Conservation (phyloP, 495 filamentous ascomycete species). For the Daldinia concentrica region DNA sequence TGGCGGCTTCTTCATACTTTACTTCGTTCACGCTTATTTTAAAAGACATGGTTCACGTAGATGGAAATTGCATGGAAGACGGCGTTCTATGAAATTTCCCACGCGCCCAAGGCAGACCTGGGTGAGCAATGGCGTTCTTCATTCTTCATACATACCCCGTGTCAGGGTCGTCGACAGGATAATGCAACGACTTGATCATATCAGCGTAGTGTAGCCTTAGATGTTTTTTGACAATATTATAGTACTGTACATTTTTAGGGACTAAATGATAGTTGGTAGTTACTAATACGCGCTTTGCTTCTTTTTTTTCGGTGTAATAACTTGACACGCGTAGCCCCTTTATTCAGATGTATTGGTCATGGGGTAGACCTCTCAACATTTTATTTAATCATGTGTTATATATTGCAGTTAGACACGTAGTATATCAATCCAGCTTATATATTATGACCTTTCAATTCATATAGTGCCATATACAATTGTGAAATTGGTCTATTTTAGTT, state of each 20-base stretch:
- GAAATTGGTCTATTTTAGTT: too few species aligned
- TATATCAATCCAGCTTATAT: too few species aligned
- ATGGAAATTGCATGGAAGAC: constrained; percentile 42
- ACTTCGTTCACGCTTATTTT: constrained; percentile 6
- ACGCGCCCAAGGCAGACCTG: constrained; percentile 9
- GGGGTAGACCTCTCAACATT: background rate
- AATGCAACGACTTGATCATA: constrained; percentile 8
- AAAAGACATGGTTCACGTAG: constrained; percentile 31
- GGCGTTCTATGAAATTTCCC: constrained; percentile 32
- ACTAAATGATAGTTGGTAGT: constrained; percentile 22
- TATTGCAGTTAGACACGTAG: background rate
- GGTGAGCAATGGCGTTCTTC: constrained; percentile 35
- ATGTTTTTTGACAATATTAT: background rate
- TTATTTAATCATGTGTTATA: background rate
- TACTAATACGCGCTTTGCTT: background rate
- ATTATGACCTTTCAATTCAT: too few species aligned
- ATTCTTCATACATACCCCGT: constrained; percentile 20
- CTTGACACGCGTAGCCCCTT: background rate
- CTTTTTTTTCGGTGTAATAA: background rate
- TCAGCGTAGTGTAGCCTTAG: constrained; percentile 14
- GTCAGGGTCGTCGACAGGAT: background rate
- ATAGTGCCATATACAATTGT: too few species aligned
- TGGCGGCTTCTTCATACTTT: background rate
- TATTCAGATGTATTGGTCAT: background rate
- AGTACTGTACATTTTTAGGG: constrained; percentile 24